These are phyloP conservation scores for Lentinula raphanica DNA, from an alignment of 768 basidiomycete genomes.

Conservation along the genomic window DNA sequence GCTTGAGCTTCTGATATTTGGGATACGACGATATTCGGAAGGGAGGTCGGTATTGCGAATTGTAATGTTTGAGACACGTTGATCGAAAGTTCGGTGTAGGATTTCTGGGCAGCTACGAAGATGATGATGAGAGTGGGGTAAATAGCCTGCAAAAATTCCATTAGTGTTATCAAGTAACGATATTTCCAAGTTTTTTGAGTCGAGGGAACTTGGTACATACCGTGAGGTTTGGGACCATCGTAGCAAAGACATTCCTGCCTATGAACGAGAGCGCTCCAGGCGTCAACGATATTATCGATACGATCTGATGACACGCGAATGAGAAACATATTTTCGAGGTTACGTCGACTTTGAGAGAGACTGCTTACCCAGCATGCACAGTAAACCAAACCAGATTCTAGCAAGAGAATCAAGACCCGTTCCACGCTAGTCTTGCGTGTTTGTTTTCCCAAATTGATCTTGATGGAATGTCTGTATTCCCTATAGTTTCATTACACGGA, in stretches of 20 bases:
- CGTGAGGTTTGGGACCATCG: neutral
- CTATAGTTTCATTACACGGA: neutral
- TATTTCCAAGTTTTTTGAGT: too few relatives aligned
- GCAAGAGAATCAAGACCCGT: neutral
- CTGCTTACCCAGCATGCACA: neutral
- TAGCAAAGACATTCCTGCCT: neutral
- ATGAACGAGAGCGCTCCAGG: neutral
- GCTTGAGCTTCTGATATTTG: neutral
- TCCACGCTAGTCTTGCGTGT: neutral
- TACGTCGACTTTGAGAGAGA: neutral
- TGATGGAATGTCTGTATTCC: neutral
- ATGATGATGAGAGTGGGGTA: conserved; percentile 5
- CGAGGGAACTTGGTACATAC: neutral
- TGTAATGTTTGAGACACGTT: neutral
- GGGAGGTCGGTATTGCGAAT: neutral
- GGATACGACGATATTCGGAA: neutral
- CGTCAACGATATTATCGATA: neutral
- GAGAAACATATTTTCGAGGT: neutral
- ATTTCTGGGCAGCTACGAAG: neutral
- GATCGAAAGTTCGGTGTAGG: neutral
- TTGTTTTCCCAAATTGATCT: neutral
- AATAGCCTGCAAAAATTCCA: neutral
- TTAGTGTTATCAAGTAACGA: neutral
- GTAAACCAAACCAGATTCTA: neutral
- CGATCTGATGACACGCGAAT: neutral